Percentiles rank a stretch among this genome's conserved stretches.
These are phyloP conservation scores for Diophrys sp. DNA, from an alignment of 73 alveolate genomes.

Conservation along the genomic window DNA sequence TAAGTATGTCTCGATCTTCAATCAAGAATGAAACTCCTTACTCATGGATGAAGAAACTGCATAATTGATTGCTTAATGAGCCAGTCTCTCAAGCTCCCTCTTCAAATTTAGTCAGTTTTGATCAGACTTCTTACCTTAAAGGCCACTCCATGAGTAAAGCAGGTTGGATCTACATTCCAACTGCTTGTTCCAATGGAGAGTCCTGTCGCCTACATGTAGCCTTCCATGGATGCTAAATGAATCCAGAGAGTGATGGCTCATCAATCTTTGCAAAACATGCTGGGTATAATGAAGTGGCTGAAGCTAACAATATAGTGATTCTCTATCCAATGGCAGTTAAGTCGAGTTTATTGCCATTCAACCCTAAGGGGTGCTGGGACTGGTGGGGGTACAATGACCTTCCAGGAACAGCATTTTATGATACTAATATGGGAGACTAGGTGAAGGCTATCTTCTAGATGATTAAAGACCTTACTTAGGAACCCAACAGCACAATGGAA, in stretches of 20 bases:
- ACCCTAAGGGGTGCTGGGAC: conserved; percentile 66
- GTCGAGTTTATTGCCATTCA: not conserved
- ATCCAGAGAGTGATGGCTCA: not conserved
- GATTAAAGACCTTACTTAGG: not conserved
- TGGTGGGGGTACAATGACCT: conserved; percentile 57
- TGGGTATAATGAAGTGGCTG: conserved; percentile 62
- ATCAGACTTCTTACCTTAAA: not conserved
- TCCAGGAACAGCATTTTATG: conserved; percentile 1
- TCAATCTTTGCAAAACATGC: not conserved
- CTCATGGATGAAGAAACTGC: too few relatives aligned
- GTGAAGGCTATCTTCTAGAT: not conserved
- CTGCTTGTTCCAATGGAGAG: conserved; percentile 28
- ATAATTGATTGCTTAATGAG: too few relatives aligned
- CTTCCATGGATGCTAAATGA: conserved; percentile 57
- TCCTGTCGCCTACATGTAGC: conserved; percentile 41
- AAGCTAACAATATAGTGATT: conserved; percentile 48
- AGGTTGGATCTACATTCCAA: conserved; percentile 52
- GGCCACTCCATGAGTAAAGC: conserved; percentile 4
- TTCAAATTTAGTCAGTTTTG: not conserved
- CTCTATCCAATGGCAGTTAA: conserved; percentile 50
- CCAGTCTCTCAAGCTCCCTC: not conserved
- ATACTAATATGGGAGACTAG: not conserved
- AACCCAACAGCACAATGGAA: too few relatives aligned
- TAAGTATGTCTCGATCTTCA: too few relatives aligned
- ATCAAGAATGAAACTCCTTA: too few relatives aligned